Base-by-base conservation (phyloP, 2,329 filamentous ascomycete species). In the Colletotrichum sp. region DNA sequence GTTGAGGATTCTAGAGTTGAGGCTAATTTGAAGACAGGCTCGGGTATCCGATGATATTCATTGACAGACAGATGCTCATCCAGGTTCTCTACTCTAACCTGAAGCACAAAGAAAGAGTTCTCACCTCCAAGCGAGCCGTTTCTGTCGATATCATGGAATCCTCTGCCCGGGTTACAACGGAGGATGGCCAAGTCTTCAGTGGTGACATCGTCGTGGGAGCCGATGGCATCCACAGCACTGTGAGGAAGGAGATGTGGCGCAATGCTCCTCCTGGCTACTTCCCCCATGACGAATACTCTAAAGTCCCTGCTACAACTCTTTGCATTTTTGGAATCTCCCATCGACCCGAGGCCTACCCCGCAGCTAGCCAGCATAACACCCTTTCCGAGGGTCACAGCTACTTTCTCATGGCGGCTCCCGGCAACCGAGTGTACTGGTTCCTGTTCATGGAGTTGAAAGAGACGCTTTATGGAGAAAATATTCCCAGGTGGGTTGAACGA, bases 321-420 rank as follows among this genome's bases (percentile, higher is more conserved):
- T 86, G 85, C 77, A 82, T 82, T 18, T 87, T 85, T 64, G 85
- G 85, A 12, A 87, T 86, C 15, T 82, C 84, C 3, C 76, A 83
- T 18, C 64, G 76, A 4, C 76, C 75, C 3, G 28, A 30, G 2
- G 63, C 36, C 4, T 55, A 75, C 2, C 44, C 68, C 0, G 21
- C 18, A 5, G 8, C 21, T 18, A 55, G 39, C 8, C 59, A 75
- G 8, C 72, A 75, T 2, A 49, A 62, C 34, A 30, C 63, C 4
- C 28, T 62, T 34, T 80, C 80, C 65, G 69, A 79, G 12, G 80
- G 78, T 6, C 62, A 68, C 3, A 81, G 80, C 0, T 78, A 81
- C 26, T 77, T 85, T 7, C 72, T 85, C 7, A 77, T 82, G 12
- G 80, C 80, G 3, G 83, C 83, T 0, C 82, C 83, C 2, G 78